Conservation (phyloP, 257 asterid species). For the Solanum microdontum region DNA sequence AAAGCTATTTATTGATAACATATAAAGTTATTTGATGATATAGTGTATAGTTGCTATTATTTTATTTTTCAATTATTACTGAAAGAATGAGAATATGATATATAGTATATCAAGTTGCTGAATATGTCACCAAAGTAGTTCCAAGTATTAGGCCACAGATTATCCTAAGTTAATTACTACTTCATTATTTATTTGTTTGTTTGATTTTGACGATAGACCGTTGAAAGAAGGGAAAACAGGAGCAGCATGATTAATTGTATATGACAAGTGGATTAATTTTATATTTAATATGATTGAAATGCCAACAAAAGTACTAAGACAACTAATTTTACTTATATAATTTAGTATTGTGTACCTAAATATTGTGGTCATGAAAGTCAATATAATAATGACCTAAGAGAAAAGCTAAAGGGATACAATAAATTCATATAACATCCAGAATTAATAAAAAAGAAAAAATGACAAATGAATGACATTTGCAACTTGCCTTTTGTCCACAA, state of each 20-base stretch:
- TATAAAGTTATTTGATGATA: not conserved
- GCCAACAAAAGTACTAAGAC: not conserved
- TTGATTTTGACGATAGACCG: fast-evolving
- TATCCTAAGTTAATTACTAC: not conserved
- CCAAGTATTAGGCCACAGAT: not conserved
- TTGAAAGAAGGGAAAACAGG: not conserved
- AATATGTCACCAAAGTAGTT: not conserved
- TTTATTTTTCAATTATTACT: not conserved
- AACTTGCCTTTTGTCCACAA: not conserved
- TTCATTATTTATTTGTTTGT: too few species aligned
- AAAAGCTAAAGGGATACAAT: not conserved
- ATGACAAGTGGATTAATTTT: not conserved
- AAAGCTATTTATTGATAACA: not conserved
- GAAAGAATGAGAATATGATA: not conserved
- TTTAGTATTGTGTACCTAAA: not conserved
- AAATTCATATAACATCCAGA: not conserved
- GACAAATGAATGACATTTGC: not conserved
- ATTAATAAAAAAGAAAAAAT: not conserved
- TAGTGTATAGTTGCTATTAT: not conserved
- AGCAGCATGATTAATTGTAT: not conserved
- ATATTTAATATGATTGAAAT: not conserved
- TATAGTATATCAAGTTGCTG: not conserved
- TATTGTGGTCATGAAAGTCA: not conserved
- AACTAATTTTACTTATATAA: too few species aligned
- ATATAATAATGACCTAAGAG: not conserved